A percentile compares a stretch with the other conserved stretches of the same genome.
phyloP scores from a whole-genome alignment of 1,139 yeast species.

The Blastobotrys apis region DNA sequence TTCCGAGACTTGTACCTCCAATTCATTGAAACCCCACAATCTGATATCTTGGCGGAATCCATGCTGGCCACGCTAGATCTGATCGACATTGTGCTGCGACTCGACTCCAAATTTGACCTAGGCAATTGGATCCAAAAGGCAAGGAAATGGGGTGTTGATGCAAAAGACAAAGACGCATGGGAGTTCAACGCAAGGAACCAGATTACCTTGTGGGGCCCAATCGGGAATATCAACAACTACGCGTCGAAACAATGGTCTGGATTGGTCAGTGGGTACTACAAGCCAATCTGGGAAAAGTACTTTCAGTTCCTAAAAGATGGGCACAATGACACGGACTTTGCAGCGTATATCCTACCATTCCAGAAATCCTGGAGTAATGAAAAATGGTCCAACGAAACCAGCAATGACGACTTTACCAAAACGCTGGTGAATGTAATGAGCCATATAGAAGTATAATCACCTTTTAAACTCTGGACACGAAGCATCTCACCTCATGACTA shows the following conservation, averaged over 20 bases:
- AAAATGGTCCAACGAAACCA: neutral
- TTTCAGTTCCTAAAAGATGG: constrained; percentile 9
- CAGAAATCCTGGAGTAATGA: neutral
- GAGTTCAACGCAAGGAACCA: constrained; percentile 21
- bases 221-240: constrained; percentile 17
- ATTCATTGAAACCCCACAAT: constrained; percentile 4
- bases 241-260: constrained; percentile 22
- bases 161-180: constrained; percentile 12
- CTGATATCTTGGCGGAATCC: neutral
- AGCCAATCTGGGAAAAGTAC: constrained; percentile 15
- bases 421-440: too few relatives aligned
- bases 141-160: constrained; percentile 1
- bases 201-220: constrained; percentile 20
- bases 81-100: constrained; percentile 16
- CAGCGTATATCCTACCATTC: neutral
- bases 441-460: too few relatives aligned
- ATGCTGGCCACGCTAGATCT: constrained; percentile 13
- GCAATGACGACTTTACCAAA: too few relatives aligned
- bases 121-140: constrained; percentile 14
- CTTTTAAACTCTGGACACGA: too few relatives aligned
- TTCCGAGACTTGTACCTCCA: constrained; percentile 14
- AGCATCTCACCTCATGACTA: too few relatives aligned
- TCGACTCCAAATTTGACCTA: constrained; percentile 16
- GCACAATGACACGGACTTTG: neutral
- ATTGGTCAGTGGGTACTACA: constrained; percentile 16